Evolutionary conservation across 352 stramenopile species (phyloP).

Genomic region (Pythium aphanidermatum): DNA sequence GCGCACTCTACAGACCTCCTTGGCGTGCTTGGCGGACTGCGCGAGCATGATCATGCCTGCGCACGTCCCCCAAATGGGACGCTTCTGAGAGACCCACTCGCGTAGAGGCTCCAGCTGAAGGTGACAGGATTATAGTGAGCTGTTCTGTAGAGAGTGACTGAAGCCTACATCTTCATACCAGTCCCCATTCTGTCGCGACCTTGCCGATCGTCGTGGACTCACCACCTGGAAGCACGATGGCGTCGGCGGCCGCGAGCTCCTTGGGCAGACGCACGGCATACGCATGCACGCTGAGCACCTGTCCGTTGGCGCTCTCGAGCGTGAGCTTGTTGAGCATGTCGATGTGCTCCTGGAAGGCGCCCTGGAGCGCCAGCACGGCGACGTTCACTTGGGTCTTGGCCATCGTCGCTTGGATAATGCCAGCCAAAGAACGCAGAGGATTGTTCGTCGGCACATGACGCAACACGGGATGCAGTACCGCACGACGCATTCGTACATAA

Average conservation of each 20-base stretch:
- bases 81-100: slow-evolving; percentile 59
- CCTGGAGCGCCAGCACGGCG: slow-evolving; percentile 87
- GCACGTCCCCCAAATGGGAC: slow-evolving; percentile 95
- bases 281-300: slow-evolving; percentile 32
- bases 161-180: slow-evolving; percentile 31
- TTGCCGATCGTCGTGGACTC: slow-evolving; percentile 96
- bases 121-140: no score
- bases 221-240: slow-evolving; percentile 92
- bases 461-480: no score
- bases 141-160: no score
- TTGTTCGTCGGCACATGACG: neutral
- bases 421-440: no score
- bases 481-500: no score
- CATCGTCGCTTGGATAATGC: slow-evolving; percentile 5
- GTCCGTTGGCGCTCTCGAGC: slow-evolving; percentile 12
- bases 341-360: slow-evolving; percentile 90
- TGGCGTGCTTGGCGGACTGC: slow-evolving; percentile 64
- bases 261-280: slow-evolving; percentile 78
- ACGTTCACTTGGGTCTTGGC: slow-evolving; percentile 33
- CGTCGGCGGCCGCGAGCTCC: slow-evolving; percentile 82
- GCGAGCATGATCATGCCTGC: slow-evolving; percentile 97
- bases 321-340: slow-evolving; percentile 63
- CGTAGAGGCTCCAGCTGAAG: slow-evolving; percentile 56
- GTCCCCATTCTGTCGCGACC: slow-evolving; percentile 75
- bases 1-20: slow-evolving; percentile 55